Evolutionary conservation across 2,329 filamentous ascomycete species (phyloP), one percentile per base, ranked within the genome.

Genomic region (Claviceps pazoutovae): DNA sequence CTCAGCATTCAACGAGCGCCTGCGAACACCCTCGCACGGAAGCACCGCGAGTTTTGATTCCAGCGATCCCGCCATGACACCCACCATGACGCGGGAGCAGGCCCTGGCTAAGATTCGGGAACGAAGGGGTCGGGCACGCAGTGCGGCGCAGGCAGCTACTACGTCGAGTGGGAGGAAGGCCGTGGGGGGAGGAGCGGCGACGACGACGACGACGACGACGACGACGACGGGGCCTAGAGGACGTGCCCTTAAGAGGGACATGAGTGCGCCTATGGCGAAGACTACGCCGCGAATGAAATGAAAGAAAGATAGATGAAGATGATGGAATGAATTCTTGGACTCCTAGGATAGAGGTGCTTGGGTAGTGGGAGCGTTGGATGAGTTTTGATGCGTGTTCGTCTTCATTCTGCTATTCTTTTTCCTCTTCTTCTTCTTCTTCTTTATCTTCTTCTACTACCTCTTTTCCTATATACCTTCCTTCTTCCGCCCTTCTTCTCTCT

Each of bases 91-190:
- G 26, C 75, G 86, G 51, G 86, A 88, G 64, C 75, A 88, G 65
- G 86, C 86, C 3, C 74, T 91, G 16, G 83, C 83, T 51, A 80
- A 83, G 63, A 90, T 91, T 57, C 76, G 82, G 50, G 82, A 87
- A 67, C 74, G 86, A 30, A 71, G 86, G 50, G 84, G 84, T 6
- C 72, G 86, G 46, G 84, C 86, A 52, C 75, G 80, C 58, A 87
- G 83, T 63, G 78, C 84, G 53, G 80, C 81, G 4, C 74, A 80
- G 50, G 80, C 79, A 2, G 75, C 79, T 5, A 70, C 75, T 54
- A 84, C 83, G 19, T 70, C 75, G 54, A 84, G 83, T 19, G 60
- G 63, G 7, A 70, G 73, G 55, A 80, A 76, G 66, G 74, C 76
- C 64, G 77, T 78, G 73, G 63, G 74, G 54, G 78, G 80, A 58